Evolutionary conservation across 768 basidiomycete species (phyloP).

Genomic region (Mycena venus): DNA sequence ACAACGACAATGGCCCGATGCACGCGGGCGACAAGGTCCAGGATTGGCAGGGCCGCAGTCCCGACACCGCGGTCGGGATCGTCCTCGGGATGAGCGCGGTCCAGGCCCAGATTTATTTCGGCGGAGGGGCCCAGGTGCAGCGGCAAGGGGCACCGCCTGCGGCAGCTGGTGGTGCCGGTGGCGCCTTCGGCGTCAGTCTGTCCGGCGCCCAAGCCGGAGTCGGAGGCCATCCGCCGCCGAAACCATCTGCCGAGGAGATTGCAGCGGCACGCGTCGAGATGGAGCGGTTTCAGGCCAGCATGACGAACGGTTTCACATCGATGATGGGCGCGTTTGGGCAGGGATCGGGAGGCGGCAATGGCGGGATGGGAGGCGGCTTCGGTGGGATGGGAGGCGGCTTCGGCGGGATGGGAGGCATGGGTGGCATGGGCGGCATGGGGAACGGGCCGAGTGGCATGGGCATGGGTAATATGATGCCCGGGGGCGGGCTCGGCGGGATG

Average conservation of each 20-base stretch:
- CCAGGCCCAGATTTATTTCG: conserved; percentile 14
- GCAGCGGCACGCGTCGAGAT: conserved; percentile 3
- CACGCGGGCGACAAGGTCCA: conserved; percentile 12
- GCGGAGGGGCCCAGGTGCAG: conserved; percentile 4
- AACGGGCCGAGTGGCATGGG: conserved; percentile 9
- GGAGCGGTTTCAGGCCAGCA: conserved; percentile 4
- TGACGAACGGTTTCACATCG: background rate
- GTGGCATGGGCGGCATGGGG: conserved; percentile 3
- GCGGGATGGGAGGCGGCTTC: conserved; percentile 2
- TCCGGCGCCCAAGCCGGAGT: background rate
- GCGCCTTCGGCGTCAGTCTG: background rate
- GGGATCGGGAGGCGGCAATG: conserved; percentile 6
- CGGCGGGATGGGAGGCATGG: background rate
- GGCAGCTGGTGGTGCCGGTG: background rate
- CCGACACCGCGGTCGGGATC: conserved; percentile 3
- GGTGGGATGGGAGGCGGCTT: background rate
- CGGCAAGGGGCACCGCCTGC: conserved; percentile 1
- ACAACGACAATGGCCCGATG: conserved; percentile 15
- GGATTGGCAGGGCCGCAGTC: conserved; percentile 6
- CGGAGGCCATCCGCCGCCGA: background rate
- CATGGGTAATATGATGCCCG: background rate
- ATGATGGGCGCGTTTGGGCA: conserved; percentile 11
- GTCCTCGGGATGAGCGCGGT: conserved; percentile 19
- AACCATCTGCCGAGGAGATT: conserved; percentile 13
- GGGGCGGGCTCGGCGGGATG: conserved; percentile 1